phyloP scores from a whole-genome alignment of 2,329 filamentous ascomycete genomes.

The Claviceps spartinae region DNA sequence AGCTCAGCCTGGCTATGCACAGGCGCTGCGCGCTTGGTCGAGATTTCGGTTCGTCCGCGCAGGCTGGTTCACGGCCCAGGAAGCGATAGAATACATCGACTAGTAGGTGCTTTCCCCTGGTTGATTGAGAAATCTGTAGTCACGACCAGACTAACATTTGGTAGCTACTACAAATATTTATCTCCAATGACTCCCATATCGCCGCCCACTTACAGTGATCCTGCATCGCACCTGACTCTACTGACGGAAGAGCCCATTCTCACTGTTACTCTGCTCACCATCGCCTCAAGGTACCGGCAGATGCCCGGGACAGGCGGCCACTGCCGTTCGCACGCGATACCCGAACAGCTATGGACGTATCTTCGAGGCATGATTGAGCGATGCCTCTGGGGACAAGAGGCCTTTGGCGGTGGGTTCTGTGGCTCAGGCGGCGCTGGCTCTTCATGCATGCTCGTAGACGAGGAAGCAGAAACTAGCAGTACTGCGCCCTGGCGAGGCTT shows the following conservation, averaged over 20 bases:
- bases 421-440: conserved; percentile 47
- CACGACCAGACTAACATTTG: neutral
- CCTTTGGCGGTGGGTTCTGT: conserved; percentile 80
- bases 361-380: conserved; percentile 90
- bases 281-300: conserved; percentile 74
- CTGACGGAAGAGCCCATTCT: conserved; percentile 87
- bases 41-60: conserved; percentile 89
- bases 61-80: conserved; percentile 88
- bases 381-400: conserved; percentile 90
- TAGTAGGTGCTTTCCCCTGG: conserved; percentile 44
- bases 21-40: conserved; percentile 77
- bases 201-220: conserved; percentile 75
- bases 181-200: conserved; percentile 89
- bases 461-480: conserved; percentile 49
- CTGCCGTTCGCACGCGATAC: conserved; percentile 79
- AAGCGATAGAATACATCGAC: conserved; percentile 86
- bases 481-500: conserved; percentile 58
- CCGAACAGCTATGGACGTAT: conserved; percentile 91
- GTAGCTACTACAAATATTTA: conserved; percentile 77
- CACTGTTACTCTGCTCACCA: conserved; percentile 79
- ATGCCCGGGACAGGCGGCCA: conserved; percentile 67
- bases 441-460: conserved; percentile 20
- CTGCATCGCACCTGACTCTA: conserved; percentile 65
- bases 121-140: too few relatives aligned
- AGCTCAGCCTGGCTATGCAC: conserved; percentile 42